A percentile compares a stretch with the other conserved stretches of the same genome.
Conservation (phyloP, 306 rosid genomes). For the Glycine tomentella region DNA sequence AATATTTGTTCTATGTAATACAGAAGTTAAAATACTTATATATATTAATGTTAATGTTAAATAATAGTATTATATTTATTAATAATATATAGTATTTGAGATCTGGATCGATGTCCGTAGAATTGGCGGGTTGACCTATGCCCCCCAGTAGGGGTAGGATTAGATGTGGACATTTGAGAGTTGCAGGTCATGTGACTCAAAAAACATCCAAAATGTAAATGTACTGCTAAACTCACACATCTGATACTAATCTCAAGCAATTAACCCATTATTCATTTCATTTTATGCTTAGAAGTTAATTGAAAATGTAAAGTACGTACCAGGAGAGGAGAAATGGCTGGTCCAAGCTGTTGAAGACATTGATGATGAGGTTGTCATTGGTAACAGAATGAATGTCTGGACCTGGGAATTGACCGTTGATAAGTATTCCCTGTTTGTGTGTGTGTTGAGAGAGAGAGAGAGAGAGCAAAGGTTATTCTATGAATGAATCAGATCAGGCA, state of each 20-base stretch:
- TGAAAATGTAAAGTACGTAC: slow-evolving; percentile 44
- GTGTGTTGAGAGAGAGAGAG: too few species aligned
- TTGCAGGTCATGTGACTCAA: slow-evolving; percentile 34
- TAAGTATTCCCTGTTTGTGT: slow-evolving; percentile 76
- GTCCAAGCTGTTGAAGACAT: slow-evolving; percentile 87
- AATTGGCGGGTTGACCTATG: neutral
- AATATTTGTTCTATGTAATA: too few species aligned
- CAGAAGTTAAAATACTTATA: too few species aligned
- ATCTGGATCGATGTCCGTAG: slow-evolving; percentile 43
- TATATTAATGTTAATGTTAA: too few species aligned
- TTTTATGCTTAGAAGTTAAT: too few species aligned
- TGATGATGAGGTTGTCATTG: slow-evolving; percentile 92
- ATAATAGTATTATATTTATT: too few species aligned
- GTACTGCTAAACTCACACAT: slow-evolving; percentile 7
- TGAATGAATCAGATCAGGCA: too few species aligned
- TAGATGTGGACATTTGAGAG: neutral
- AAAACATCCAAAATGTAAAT: neutral
- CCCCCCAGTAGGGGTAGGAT: neutral
- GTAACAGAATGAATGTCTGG: slow-evolving; percentile 96
- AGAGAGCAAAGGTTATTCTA: too few species aligned
- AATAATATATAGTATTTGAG: neutral
- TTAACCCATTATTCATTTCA: too few species aligned
- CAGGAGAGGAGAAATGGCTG: slow-evolving; percentile 90
- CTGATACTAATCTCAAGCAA: neutral
- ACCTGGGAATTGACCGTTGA: slow-evolving; percentile 96